phyloP scores from a whole-genome alignment of 768 basidiomycete species.

The Boletus rex-veris region DNA sequence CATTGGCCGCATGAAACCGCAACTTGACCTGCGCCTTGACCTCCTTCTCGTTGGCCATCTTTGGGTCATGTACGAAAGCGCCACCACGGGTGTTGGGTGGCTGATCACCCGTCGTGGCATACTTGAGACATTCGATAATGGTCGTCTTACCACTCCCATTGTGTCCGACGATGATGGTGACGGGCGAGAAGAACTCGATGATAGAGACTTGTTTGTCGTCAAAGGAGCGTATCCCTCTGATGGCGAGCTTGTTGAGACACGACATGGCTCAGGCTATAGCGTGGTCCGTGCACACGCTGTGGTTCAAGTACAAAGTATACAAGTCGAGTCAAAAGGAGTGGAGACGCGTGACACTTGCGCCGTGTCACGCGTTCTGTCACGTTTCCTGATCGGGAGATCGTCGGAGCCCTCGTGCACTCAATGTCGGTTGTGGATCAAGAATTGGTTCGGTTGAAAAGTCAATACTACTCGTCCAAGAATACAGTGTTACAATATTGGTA shows the following conservation, averaged over 20 bases:
- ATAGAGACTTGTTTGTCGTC: conserved; percentile 92
- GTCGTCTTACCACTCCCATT: conserved; percentile 99
- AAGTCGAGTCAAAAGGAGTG: too few species aligned
- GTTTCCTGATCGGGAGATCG: neutral
- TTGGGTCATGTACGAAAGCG: conserved; percentile 98
- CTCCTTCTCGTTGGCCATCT: conserved; percentile 99
- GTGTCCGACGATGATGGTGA: conserved; percentile 98
- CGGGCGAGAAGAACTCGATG: conserved; percentile 95
- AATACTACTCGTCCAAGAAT: too few species aligned
- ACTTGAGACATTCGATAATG: conserved; percentile 98
- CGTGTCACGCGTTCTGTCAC: neutral
- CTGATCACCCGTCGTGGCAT: conserved; percentile 96
- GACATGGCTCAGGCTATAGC: conserved; percentile 44
- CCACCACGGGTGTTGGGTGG: conserved; percentile 97
- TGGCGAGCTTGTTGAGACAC: conserved; percentile 86
- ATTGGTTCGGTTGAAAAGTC: too few species aligned
- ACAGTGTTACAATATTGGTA: too few species aligned
- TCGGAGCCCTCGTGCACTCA: too few species aligned
- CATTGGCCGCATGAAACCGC: conserved; percentile 86
- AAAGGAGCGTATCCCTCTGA: conserved; percentile 91
- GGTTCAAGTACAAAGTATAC: too few species aligned
- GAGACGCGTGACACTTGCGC: neutral
- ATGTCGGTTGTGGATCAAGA: too few species aligned
- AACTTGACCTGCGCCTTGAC: conserved; percentile 98
- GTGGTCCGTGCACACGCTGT: too few species aligned